These are phyloP conservation scores for Priceomyces fermenticarens DNA, from an alignment of 805 yeast species.

Conservation along the genomic window DNA sequence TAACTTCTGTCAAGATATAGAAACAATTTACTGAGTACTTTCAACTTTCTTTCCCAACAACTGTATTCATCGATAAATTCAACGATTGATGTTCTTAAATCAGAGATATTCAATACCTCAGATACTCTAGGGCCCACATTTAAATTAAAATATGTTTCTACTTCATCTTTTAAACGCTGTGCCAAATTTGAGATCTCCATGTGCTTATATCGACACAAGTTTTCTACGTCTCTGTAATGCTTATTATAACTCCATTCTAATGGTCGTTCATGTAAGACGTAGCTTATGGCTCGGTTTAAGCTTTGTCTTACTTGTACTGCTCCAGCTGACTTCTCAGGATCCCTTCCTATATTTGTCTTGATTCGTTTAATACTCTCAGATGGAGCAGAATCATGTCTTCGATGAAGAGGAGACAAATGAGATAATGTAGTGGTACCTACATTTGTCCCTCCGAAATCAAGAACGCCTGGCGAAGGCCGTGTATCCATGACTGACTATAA, in stretches of 20 bases:
- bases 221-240: constrained; percentile 28
- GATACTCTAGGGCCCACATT: constrained; percentile 9
- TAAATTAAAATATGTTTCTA: constrained; percentile 14
- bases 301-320: constrained; percentile 5
- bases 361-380: constrained; percentile 12
- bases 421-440: constrained; percentile 7
- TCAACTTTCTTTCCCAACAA: constrained; percentile 23
- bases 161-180: constrained; percentile 13
- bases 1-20: constrained; percentile 35
- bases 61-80: constrained; percentile 14
- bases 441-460: constrained; percentile 9
- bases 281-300: constrained; percentile 14
- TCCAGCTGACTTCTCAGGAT: constrained; percentile 9
- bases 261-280: constrained; percentile 14
- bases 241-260: constrained; percentile 19
- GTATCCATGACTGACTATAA: neutral
- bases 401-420: constrained; percentile 13
- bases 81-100: constrained; percentile 4
- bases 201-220: constrained; percentile 28
- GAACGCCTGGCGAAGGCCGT: constrained; percentile 6
- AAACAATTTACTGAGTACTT: constrained; percentile 26
- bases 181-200: constrained; percentile 30
- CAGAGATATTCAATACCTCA: constrained; percentile 3
- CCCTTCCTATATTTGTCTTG: constrained; percentile 5
- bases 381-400: constrained; percentile 7